Evolutionary conservation across 306 rosid genomes (phyloP).

Genomic region (Alnus glutinosa): DNA sequence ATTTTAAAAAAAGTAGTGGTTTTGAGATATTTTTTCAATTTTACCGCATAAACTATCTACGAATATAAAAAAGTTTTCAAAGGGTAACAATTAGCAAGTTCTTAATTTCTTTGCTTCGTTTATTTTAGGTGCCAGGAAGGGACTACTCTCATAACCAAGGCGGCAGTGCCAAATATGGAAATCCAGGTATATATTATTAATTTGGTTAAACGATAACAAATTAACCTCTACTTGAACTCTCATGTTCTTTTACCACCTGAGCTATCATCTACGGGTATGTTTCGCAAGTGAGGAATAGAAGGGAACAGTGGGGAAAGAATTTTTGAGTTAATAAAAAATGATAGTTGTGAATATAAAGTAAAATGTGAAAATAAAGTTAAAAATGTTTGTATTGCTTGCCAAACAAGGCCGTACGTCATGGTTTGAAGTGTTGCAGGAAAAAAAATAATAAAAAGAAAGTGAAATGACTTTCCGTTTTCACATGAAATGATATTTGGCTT

Average conservation of each 20-base stretch:
- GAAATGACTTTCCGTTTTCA: too few species aligned
- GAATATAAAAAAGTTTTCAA: background rate
- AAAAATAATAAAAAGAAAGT: background rate
- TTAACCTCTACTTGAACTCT: background rate
- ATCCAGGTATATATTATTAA: constrained; percentile 21
- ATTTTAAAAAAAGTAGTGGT: background rate
- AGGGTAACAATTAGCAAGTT: background rate
- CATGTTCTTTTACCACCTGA: background rate
- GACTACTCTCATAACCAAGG: constrained; percentile 11
- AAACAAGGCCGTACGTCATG: background rate
- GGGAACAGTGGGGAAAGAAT: too few species aligned
- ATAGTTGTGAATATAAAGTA: too few species aligned
- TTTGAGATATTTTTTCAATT: too few species aligned
- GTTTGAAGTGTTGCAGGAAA: background rate
- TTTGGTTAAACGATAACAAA: background rate
- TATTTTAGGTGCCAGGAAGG: constrained; percentile 39
- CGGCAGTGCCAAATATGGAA: constrained; percentile 25
- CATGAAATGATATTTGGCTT: too few species aligned
- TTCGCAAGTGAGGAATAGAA: too few species aligned
- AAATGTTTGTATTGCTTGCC: too few species aligned
- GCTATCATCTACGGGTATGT: background rate
- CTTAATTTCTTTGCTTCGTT: background rate
- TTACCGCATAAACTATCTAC: too few species aligned
- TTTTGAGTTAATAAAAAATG: too few species aligned
- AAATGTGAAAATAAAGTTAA: too few species aligned